A percentile compares a stretch with the other conserved stretches of the same genome.
Evolutionary conservation across 306 rosid genomes (phyloP).

Genomic region (Vicia villosa): DNA sequence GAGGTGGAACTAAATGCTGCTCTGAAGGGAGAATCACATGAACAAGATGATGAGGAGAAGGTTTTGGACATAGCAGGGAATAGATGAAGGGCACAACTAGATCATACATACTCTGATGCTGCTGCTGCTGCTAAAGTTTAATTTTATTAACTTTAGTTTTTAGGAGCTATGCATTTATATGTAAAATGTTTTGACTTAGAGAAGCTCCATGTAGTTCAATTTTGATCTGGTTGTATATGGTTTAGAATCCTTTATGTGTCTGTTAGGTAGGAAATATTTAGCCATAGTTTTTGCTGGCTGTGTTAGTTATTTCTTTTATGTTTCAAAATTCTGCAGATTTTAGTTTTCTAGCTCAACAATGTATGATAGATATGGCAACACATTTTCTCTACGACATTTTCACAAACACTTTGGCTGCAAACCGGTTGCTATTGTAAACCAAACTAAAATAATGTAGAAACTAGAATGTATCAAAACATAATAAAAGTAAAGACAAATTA

Average conservation of each 20-base stretch:
- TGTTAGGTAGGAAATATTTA: neutral
- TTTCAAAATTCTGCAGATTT: neutral
- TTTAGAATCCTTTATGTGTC: neutral
- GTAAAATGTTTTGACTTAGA: conserved; percentile 6
- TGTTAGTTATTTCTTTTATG: too few species aligned
- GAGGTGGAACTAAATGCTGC: conserved; percentile 11
- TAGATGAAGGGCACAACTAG: neutral
- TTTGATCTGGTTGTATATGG: neutral
- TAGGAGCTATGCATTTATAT: neutral
- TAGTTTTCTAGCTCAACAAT: neutral
- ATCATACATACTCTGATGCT: neutral
- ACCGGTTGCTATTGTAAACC: too few species aligned
- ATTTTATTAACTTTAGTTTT: neutral
- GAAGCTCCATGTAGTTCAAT: neutral
- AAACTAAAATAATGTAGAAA: too few species aligned
- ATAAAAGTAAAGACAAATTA: too few species aligned
- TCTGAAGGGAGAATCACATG: too few species aligned
- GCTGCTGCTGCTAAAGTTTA: neutral
- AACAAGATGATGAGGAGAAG: conserved; percentile 36
- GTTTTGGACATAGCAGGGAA: conserved; percentile 20
- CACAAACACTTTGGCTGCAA: neutral
- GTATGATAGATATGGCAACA: neutral
- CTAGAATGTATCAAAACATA: too few species aligned
- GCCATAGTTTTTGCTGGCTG: too few species aligned
- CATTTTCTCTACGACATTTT: neutral